Conservation (phyloP, 441 rosid species). For the Croton laevigatus region DNA sequence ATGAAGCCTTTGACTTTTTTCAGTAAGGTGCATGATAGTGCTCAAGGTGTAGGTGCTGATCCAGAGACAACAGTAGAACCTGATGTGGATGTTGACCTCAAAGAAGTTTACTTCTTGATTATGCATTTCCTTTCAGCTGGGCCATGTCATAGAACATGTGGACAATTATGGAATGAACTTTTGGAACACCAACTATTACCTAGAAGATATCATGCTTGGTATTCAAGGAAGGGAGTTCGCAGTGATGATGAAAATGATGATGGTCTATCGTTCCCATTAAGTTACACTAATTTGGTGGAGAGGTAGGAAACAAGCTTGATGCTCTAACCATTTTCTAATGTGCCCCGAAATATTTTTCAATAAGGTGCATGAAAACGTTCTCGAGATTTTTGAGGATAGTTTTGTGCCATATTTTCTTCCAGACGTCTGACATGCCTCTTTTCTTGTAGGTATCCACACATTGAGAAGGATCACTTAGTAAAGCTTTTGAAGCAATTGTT, state of each 20-base stretch:
- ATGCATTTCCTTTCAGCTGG: conserved; percentile 93
- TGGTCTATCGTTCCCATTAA: conserved; percentile 77
- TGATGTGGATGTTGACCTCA: conserved; percentile 70
- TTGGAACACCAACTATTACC: conserved; percentile 91
- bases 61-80: conserved; percentile 37
- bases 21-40: conserved; percentile 48
- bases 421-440: conserved; percentile 22
- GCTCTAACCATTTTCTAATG: conserved; percentile 1
- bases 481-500: conserved; percentile 93
- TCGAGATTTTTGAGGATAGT: neutral
- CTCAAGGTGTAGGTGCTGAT: conserved; percentile 47
- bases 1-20: conserved; percentile 68
- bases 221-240: conserved; percentile 67
- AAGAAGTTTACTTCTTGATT: conserved; percentile 89
- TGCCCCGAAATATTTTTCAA: neutral
- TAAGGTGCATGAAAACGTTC: neutral
- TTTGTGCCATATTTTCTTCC: conserved; percentile 1
- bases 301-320: conserved; percentile 47
- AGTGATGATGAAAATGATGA: conserved; percentile 76
- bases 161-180: conserved; percentile 80
- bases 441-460: conserved; percentile 73
- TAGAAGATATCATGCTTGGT: conserved; percentile 97
- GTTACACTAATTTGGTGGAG: conserved; percentile 61
- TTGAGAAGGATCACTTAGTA: conserved; percentile 85
- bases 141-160: conserved; percentile 81